Evolutionary conservation across 768 basidiomycete species (phyloP), one percentile per base, ranked within the genome.

Genomic region (Crassisporium funariophilum): DNA sequence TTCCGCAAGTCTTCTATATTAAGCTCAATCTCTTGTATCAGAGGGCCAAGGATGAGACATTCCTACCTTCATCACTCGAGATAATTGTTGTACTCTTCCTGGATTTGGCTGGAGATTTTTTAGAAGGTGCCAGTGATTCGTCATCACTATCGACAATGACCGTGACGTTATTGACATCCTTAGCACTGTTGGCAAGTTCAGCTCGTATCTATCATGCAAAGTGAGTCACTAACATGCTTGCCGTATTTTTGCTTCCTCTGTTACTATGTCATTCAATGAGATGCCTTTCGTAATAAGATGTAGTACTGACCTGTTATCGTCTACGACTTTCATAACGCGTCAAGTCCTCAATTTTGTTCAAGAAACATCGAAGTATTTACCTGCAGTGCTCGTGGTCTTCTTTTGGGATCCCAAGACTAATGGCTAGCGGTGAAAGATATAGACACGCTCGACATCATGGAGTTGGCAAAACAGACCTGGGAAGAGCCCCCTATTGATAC

Each of bases 21-120:
- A 13, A 10, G 3, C 15, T 29, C 22, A 34, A 41, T 24, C 4
- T 34, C 37, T 12, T 13, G 16, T 12, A 21, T 41, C n/a, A 41
- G 36, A 25, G 11, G 12, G 31, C 16, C 4, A 37, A 15, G 20
- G 6, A 16, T 6, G 37, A 37, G 9, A 8, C 17, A 11, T 8
- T 17, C 36, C 1, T 35, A 53, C 54, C 70, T 21, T 74, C 72
- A 16, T 72, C 73, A 44, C 68, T 72, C 5, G 68, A 66, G 10
- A 68, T 42, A 11, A 54, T 36, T 8, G 42, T 29, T n/a, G 42
- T 45, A 9, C 20, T 24, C 37, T 54, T 49, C 31, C 44, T 46
- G 24, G 44, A 34, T 39, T 46, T 48, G 4, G 41, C 20, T 10
- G 54, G 29, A 1, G 53, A 15, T 24, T 51, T 56, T 45, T 59